Percentiles rank a stretch among this genome's conserved stretches.
phyloP scores from a whole-genome alignment of 1,284 basidiomycete genomes.

The Apiotrichum gamsii region DNA sequence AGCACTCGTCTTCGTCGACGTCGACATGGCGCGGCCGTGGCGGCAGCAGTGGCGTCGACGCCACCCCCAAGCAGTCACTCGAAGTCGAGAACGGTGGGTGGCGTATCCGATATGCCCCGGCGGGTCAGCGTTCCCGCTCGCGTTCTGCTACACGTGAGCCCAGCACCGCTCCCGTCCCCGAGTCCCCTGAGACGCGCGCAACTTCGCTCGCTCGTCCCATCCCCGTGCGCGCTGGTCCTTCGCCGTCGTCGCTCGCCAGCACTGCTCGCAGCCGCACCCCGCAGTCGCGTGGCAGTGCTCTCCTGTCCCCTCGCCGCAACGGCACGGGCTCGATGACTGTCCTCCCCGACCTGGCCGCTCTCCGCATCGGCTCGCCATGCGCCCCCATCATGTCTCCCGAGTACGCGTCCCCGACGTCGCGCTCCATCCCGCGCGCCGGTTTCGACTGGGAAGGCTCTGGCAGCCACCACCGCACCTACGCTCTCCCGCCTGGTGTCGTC shows the following conservation, averaged over 20 bases:
- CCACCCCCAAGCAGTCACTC: conserved; percentile 38
- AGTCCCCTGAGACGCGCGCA: background rate
- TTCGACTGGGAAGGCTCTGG: conserved; percentile 33
- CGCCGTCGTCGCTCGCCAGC: conserved; percentile 6
- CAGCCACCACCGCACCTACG: conserved; percentile 31
- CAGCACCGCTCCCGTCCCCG: conserved; percentile 3
- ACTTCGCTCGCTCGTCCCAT: conserved; percentile 13
- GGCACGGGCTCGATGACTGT: background rate
- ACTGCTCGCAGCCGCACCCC: conserved; percentile 15
- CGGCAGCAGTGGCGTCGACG: conserved; percentile 9
- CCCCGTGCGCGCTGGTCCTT: conserved; percentile 9
- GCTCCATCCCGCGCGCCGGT: conserved; percentile 21
- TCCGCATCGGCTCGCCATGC: conserved; percentile 4
- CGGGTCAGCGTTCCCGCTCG: background rate
- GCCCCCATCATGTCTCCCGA: conserved; percentile 8
- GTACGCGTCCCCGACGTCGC: conserved; percentile 2
- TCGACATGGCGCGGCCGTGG: conserved; percentile 3
- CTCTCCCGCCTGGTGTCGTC: conserved; percentile 34
- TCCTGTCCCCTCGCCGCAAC: background rate
- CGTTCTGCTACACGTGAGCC: conserved; percentile 8
- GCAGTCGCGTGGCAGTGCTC: conserved; percentile 2
- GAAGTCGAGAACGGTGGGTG: conserved; percentile 31
- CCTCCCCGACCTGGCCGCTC: background rate
- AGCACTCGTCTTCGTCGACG: no score
- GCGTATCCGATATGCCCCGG: conserved; percentile 29